Evolutionary conservation across 116 monocot species (phyloP).

Genomic region (Posidonia oceanica): DNA sequence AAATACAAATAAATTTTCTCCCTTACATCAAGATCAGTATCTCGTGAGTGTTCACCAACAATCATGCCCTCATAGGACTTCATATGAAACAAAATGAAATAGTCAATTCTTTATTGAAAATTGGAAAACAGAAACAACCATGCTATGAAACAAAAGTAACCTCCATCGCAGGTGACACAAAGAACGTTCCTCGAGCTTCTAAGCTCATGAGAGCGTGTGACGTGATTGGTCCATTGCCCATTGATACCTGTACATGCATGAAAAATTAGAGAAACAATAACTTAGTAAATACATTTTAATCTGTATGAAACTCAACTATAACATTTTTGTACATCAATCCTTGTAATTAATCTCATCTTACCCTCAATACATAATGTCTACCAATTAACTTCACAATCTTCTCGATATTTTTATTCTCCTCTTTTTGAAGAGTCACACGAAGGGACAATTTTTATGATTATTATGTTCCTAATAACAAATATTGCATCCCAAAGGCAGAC

Average conservation of each 20-base stretch:
- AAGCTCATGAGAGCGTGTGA: slow-evolving; percentile 89
- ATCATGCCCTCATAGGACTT: slow-evolving; percentile 99
- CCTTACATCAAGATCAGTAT: slow-evolving; percentile 95
- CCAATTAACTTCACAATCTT: too few species aligned
- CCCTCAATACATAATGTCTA: too few species aligned
- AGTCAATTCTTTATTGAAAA: slow-evolving; percentile 2
- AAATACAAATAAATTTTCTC: neutral
- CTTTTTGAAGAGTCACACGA: too few species aligned
- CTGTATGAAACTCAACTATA: too few species aligned
- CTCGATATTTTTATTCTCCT: too few species aligned
- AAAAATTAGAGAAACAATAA: neutral
- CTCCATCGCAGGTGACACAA: slow-evolving; percentile 13
- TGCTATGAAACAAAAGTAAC: slow-evolving; percentile 3
- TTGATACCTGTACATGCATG: slow-evolving; percentile 45
- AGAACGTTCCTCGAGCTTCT: slow-evolving; percentile 79
- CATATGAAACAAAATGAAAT: slow-evolving; percentile 12
- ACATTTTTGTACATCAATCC: too few species aligned
- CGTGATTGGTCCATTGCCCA: slow-evolving; percentile 72
- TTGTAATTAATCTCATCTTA: too few species aligned
- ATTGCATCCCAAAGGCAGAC: neutral
- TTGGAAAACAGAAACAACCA: neutral
- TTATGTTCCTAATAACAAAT: too few species aligned
- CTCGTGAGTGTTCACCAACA: slow-evolving; percentile 91
- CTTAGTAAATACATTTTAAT: neutral
- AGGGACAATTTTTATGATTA: too few species aligned